Percentiles rank a stretch among this genome's conserved stretches.
These are phyloP conservation scores for Achaetomiella virescens DNA, from an alignment of 495 filamentous ascomycete species.

Conservation along the genomic window DNA sequence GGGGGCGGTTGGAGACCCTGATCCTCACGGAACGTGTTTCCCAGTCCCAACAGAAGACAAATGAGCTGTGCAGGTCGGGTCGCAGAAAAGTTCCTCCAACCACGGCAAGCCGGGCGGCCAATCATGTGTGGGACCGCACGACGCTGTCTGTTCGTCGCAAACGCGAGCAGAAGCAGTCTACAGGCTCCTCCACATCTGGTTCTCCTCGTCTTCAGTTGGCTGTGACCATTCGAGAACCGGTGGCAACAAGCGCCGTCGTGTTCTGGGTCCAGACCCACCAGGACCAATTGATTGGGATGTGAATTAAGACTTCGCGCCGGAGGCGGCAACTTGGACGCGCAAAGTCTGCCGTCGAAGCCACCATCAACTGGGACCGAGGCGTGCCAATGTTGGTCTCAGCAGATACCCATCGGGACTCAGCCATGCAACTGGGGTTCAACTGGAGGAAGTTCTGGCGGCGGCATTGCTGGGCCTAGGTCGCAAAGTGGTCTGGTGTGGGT, in stretches of 20 bases:
- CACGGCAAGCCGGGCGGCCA: background rate
- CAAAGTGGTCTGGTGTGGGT: conserved; percentile 4
- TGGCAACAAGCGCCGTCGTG: background rate
- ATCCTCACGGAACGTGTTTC: background rate
- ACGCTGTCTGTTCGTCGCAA: background rate
- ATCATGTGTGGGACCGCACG: background rate
- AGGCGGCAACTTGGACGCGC: background rate
- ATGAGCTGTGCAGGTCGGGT: conserved; percentile 2
- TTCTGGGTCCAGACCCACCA: background rate
- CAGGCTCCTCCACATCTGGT: background rate
- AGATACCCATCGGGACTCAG: conserved; percentile 11
- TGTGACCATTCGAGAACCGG: background rate
- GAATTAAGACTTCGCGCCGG: background rate
- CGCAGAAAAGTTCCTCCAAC: background rate
- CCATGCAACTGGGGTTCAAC: conserved; percentile 9
- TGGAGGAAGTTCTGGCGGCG: conserved; percentile 13
- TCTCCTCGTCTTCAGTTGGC: background rate
- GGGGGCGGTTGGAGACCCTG: conserved; percentile 2
- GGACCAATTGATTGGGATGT: background rate
- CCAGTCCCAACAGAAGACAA: background rate
- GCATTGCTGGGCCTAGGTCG: conserved; percentile 2
- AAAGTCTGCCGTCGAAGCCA: background rate
- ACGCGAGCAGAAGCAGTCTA: no score
- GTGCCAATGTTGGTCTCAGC: conserved; percentile 7
- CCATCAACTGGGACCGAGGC: background rate